A percentile compares a stretch with the other conserved stretches of the same genome.
These are phyloP conservation scores for Hura crepitans DNA, from an alignment of 441 rosid species.

Conservation along the genomic window DNA sequence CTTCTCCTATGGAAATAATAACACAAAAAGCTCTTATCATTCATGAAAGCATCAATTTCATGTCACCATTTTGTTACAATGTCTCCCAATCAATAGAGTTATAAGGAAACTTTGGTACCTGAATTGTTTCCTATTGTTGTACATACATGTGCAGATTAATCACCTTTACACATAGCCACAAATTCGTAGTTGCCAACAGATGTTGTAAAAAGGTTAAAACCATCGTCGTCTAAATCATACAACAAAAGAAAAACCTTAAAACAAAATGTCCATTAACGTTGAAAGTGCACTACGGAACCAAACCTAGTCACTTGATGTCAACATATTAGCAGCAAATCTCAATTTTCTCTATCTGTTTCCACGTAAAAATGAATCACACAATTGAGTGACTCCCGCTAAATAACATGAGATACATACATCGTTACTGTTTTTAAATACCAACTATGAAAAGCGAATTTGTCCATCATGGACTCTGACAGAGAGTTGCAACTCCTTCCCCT, in stretches of 20 bases:
- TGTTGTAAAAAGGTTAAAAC: neutral
- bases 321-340: neutral
- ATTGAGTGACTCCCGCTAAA: neutral
- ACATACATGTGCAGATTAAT: neutral
- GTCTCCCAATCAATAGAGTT: too few species aligned
- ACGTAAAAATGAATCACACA: neutral
- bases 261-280: neutral
- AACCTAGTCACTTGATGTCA: neutral
- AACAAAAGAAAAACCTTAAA: neutral
- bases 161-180: neutral
- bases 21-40: too few species aligned
- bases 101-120: neutral
- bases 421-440: neutral
- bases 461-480: neutral
- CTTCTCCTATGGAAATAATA: too few species aligned
- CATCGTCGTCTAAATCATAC: neutral
- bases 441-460: neutral
- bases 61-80: too few species aligned
- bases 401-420: neutral
- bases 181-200: too few species aligned
- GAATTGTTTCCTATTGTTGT: neutral
- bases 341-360: conserved; percentile 5
- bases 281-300: neutral
- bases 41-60: too few species aligned
- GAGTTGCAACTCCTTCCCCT: conserved; percentile 1